Base-by-base conservation (phyloP, 306 rosid genomes). In the Purshia tridentata region DNA sequence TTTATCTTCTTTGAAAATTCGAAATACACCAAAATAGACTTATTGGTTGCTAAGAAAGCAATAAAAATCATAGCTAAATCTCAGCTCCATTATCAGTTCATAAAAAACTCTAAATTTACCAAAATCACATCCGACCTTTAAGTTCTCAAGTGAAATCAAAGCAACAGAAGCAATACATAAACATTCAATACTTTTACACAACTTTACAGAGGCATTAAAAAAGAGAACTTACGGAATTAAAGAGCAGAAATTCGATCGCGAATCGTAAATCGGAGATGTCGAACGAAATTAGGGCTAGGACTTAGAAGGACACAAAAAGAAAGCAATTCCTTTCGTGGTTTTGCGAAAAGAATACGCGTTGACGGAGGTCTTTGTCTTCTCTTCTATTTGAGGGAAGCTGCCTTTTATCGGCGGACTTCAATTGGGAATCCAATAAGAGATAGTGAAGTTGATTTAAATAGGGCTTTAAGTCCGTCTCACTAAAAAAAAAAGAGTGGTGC, bases 391-490 rank as follows among this genome's bases (percentile, higher is more conserved):
- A 11, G n/a, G 54, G 16, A 11, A 50, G 52, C 15, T 48, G 52
- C 2, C 2, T 29, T 29, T 29, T 29, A 29, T 48, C 72, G 67
- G 70, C 81, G 78, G 78, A 75, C 29, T 45, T 64, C 69, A 59
- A 39, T n/a, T 16, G 54, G 49, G 69, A 51, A 18, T 65, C n/a
- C 60, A 67, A 54, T 51, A 1, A 29, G 35, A 29, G 35, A 29
- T 29, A 29, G 2, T 29, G 2, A 29, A 29, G 35, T 29, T 29
- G 35, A 29, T 29, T 29, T 29, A 29, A 29, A 29, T 29, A 29
- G 35, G 35, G 35, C 2, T 29, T 29, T 29, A 29, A 29, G 35
- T 29, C 35, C 35, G 35, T 29, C 35, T n/a, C n/a, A n/a, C n/a
- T n/a, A n/a, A n/a, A n/a, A n/a, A n/a, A n/a, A n/a, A n/a, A n/a